Evolutionary conservation across 139 green algal genomes (phyloP).

Genomic region (Klebsormidium nitens): DNA sequence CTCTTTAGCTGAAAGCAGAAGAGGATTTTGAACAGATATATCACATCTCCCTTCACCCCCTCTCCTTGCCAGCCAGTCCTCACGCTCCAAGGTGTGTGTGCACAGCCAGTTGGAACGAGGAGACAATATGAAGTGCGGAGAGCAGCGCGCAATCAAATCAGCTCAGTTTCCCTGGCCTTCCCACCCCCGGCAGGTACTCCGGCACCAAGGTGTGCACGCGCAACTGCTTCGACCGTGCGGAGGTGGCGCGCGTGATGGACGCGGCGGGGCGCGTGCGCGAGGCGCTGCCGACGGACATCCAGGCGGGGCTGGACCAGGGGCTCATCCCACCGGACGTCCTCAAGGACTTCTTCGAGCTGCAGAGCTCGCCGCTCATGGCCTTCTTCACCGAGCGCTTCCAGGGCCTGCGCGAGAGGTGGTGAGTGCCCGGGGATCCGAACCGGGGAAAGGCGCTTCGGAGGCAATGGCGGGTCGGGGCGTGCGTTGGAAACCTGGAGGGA

Average conservation of each 20-base stretch:
- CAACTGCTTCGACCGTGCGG: constrained; percentile 42
- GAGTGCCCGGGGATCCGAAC: too few relatives aligned
- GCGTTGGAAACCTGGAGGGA: too few relatives aligned
- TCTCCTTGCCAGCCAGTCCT: background rate
- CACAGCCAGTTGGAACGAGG: background rate
- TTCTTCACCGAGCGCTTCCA: constrained; percentile 25
- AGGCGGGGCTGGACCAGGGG: constrained; percentile 29
- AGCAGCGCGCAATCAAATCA: background rate
- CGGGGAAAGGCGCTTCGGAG: too few relatives aligned
- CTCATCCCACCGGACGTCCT: constrained; percentile 31
- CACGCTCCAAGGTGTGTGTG: background rate
- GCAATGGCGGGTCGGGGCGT: too few relatives aligned
- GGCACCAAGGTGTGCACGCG: constrained; percentile 26
- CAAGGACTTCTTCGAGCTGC: constrained; percentile 28
- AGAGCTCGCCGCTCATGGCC: constrained; percentile 20
- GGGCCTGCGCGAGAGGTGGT: constrained; percentile 1
- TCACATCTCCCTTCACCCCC: too few relatives aligned
- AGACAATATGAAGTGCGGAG: background rate
- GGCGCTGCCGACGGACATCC: constrained; percentile 29
- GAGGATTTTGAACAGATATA: too few relatives aligned
- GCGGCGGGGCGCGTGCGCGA: constrained; percentile 20
- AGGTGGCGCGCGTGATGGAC: constrained; percentile 39
- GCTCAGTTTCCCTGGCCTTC: background rate
- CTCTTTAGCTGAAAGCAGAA: too few relatives aligned
- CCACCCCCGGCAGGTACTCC: constrained; percentile 5